A percentile compares a stretch with the other conserved stretches of the same genome.
Evolutionary conservation across 768 basidiomycete species (phyloP).

Genomic region (Lentinula raphanica): DNA sequence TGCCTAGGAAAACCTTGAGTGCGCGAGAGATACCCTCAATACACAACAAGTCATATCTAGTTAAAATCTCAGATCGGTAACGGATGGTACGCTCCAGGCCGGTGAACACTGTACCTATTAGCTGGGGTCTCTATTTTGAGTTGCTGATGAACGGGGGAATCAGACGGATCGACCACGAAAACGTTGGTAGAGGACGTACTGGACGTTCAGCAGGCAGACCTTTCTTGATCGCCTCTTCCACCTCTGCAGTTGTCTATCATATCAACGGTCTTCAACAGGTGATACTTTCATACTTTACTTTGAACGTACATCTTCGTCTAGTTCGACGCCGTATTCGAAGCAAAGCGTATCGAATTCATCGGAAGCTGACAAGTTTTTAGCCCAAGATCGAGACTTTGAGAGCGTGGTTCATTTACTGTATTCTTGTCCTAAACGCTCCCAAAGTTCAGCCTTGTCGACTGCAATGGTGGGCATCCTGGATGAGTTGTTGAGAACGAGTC

Average conservation of each 20-base stretch:
- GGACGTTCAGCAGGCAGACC: constrained; percentile 83
- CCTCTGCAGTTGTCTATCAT: constrained; percentile 79
- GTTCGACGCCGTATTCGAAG: constrained; percentile 96
- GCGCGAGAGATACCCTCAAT: constrained; percentile 92
- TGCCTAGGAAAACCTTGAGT: constrained; percentile 75
- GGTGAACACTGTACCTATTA: constrained; percentile 58
- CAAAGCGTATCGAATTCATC: constrained; percentile 93
- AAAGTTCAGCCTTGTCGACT: constrained; percentile 94
- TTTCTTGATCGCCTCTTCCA: constrained; percentile 75
- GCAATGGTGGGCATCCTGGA: constrained; percentile 84
- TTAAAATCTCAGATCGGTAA: constrained; percentile 6
- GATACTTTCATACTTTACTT: background rate
- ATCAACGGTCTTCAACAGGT: background rate
- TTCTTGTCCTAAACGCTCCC: constrained; percentile 73
- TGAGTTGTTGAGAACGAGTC: background rate
- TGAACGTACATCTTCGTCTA: constrained; percentile 91
- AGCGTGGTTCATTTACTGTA: constrained; percentile 54
- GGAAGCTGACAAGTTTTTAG: constrained; percentile 51
- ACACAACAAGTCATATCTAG: constrained; percentile 94
- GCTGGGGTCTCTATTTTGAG: constrained; percentile 98
- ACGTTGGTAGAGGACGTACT: constrained; percentile 34
- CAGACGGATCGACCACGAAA: background rate
- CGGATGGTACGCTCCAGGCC: constrained; percentile 1
- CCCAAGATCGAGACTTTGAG: constrained; percentile 9
- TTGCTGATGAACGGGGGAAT: constrained; percentile 50